Percentiles rank a stretch among this genome's conserved stretches.
Evolutionary conservation across 2,329 filamentous ascomycete genomes (phyloP).

Genomic region (Dendryphion nanum): DNA sequence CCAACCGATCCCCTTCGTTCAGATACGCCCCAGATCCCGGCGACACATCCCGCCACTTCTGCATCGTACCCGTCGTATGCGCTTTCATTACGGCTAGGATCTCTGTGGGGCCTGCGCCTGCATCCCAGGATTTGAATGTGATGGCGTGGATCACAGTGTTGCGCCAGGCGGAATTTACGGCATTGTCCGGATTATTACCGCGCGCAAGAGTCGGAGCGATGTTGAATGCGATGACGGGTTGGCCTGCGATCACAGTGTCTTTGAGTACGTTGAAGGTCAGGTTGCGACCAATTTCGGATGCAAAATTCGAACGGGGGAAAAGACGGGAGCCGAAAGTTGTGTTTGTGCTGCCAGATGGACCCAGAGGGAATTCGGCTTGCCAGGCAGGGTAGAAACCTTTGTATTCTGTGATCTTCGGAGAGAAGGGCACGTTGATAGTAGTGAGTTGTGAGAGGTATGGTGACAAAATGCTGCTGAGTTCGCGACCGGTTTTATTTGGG

Average conservation of each 20-base stretch:
- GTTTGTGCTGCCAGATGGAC: conserved; percentile 4
- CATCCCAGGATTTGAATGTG: conserved; percentile 8
- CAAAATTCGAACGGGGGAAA: conserved; percentile 26
- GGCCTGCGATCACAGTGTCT: conserved; percentile 21
- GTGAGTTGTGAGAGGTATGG: conserved; percentile 14
- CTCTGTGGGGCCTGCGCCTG: conserved; percentile 6
- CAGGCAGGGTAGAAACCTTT: conserved; percentile 25
- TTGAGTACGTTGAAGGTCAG: conserved; percentile 24
- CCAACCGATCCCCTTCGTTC: conserved; percentile 37
- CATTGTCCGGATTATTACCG: conserved; percentile 20
- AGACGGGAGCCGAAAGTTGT: conserved; percentile 18
- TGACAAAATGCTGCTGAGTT: conserved; percentile 12
- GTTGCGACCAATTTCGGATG: conserved; percentile 19
- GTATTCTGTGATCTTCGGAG: conserved; percentile 29
- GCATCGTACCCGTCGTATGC: conserved; percentile 22
- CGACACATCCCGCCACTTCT: conserved; percentile 23
- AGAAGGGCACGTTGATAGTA: conserved; percentile 21
- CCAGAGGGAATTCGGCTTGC: conserved; percentile 28
- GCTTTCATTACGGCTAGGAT: conserved; percentile 12
- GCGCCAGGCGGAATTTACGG: conserved; percentile 26
- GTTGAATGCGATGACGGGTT: conserved; percentile 18
- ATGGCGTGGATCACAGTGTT: conserved; percentile 22
- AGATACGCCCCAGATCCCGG: conserved; percentile 28
- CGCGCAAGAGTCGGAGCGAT: conserved; percentile 17
- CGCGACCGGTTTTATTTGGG: conserved; percentile 16